Conservation (phyloP, 1,139 yeast genomes). For the Trichomonascaceae sp. region DNA sequence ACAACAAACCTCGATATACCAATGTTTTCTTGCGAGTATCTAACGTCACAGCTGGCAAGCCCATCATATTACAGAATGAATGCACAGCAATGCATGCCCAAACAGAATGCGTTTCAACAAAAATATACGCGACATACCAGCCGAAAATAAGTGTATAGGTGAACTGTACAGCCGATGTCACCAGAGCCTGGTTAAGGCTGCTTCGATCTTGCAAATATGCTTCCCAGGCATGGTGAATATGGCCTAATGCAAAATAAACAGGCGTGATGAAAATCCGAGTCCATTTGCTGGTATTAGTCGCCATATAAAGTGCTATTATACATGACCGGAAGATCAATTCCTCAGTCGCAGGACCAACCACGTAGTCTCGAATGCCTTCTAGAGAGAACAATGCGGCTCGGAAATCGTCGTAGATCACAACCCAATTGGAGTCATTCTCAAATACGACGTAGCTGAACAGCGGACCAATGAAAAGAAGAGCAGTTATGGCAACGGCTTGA, state of each 20-base stretch:
- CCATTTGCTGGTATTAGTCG: constrained; percentile 20
- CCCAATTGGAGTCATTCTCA: constrained; percentile 21
- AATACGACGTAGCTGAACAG: constrained; percentile 39
- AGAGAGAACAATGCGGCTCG: constrained; percentile 30
- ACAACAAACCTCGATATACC: constrained; percentile 40
- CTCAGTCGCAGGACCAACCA: constrained; percentile 84
- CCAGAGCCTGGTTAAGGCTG: constrained; percentile 17
- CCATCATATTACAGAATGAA: constrained; percentile 68
- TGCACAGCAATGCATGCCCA: constrained; percentile 66
- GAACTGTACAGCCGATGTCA: constrained; percentile 52
- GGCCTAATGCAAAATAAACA: constrained; percentile 82
- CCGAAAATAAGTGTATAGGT: constrained; percentile 79
- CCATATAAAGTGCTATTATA: constrained; percentile 41
- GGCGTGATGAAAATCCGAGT: constrained; percentile 45
- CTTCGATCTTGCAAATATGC: constrained; percentile 30
- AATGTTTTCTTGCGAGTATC: constrained; percentile 19
- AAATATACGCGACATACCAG: constrained; percentile 58
- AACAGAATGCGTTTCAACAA: constrained; percentile 46
- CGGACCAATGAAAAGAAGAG: constrained; percentile 51
- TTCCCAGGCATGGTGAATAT: constrained; percentile 75
- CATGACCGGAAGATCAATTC: constrained; percentile 74
- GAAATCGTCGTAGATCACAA: constrained; percentile 14
- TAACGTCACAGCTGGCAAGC: constrained; percentile 52
- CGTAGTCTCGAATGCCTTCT: constrained; percentile 55
- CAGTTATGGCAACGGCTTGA: constrained; percentile 27